Evolutionary conservation across 345 rosid genomes (phyloP).

Genomic region (Ceriops decandra): DNA sequence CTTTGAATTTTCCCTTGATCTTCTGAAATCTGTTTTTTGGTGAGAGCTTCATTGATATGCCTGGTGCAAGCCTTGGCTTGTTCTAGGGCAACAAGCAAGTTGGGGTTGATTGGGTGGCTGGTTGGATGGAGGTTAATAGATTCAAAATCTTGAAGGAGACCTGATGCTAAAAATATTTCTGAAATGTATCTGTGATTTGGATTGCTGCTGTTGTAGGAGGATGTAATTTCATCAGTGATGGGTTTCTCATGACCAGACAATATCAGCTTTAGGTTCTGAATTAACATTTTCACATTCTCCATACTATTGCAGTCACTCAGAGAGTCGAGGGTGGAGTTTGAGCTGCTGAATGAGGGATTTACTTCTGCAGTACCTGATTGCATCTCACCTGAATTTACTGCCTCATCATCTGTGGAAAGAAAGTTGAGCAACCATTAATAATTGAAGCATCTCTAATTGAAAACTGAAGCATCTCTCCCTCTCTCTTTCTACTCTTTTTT

Average conservation of each 20-base stretch:
- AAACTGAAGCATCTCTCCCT: too few species aligned
- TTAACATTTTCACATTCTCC: slow-evolving; percentile 21
- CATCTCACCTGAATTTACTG: slow-evolving; percentile 37
- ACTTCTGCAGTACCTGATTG: slow-evolving; percentile 34
- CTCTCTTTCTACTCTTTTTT: too few species aligned
- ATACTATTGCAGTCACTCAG: slow-evolving; percentile 25
- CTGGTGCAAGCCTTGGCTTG: slow-evolving; percentile 40
- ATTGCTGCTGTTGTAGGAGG: slow-evolving; percentile 26
- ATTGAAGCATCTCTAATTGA: neutral
- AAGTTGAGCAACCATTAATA: slow-evolving; percentile 5
- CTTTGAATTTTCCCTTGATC: slow-evolving; percentile 44
- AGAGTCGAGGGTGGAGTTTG: slow-evolving; percentile 37
- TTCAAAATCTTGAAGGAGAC: slow-evolving; percentile 54
- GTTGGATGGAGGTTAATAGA: slow-evolving; percentile 45
- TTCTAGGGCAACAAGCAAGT: slow-evolving; percentile 55
- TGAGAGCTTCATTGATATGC: slow-evolving; percentile 25
- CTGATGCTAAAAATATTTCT: slow-evolving; percentile 59
- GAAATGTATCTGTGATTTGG: slow-evolving; percentile 60
- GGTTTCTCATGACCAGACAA: slow-evolving; percentile 17
- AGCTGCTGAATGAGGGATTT: slow-evolving; percentile 23
- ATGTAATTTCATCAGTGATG: slow-evolving; percentile 23
- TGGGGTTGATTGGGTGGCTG: slow-evolving; percentile 50
- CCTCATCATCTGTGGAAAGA: slow-evolving; percentile 48
- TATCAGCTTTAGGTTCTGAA: slow-evolving; percentile 19
- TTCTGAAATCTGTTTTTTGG: slow-evolving; percentile 27